phyloP scores from a whole-genome alignment of 1,139 yeast species.

The Yamadazyma dushanensis region DNA sequence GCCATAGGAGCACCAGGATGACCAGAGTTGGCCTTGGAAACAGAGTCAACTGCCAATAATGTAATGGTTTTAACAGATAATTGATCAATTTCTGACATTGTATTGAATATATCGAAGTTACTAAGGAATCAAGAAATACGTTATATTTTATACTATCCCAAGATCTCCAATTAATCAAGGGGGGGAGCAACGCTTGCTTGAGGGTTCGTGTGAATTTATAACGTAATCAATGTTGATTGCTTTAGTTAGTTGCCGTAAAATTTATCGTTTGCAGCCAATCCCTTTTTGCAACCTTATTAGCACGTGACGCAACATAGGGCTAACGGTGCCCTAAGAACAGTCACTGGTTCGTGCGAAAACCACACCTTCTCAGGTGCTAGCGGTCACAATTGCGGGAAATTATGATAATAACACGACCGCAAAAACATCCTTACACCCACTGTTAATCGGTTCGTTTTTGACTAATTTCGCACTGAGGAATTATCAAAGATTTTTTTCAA shows the following conservation, averaged over 20 bases:
- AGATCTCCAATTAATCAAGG: background rate
- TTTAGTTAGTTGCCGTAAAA: background rate
- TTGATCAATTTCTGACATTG: slow-evolving; percentile 51
- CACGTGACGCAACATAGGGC: slow-evolving; percentile 10
- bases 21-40: slow-evolving; percentile 87
- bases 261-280: background rate
- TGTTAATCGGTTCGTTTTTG: slow-evolving; percentile 7
- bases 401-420: slow-evolving; percentile 2
- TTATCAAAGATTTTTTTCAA: slow-evolving; percentile 12
- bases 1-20: slow-evolving; percentile 99
- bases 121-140: background rate
- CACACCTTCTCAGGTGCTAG: background rate
- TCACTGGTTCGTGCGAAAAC: slow-evolving; percentile 1
- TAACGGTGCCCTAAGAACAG: slow-evolving; percentile 1
- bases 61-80: slow-evolving; percentile 86
- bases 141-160: background rate
- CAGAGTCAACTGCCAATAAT: slow-evolving; percentile 83
- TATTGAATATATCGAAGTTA: background rate
- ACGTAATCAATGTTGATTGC: slow-evolving; percentile 2
- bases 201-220: background rate
- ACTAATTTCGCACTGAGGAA: slow-evolving; percentile 7
- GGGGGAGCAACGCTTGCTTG: slow-evolving; percentile 1
- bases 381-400: background rate
- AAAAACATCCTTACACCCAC: slow-evolving; percentile 7
- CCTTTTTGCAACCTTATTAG: background rate